Conservation (phyloP, 768 basidiomycete genomes). For the Pleurotus pulmonarius region DNA sequence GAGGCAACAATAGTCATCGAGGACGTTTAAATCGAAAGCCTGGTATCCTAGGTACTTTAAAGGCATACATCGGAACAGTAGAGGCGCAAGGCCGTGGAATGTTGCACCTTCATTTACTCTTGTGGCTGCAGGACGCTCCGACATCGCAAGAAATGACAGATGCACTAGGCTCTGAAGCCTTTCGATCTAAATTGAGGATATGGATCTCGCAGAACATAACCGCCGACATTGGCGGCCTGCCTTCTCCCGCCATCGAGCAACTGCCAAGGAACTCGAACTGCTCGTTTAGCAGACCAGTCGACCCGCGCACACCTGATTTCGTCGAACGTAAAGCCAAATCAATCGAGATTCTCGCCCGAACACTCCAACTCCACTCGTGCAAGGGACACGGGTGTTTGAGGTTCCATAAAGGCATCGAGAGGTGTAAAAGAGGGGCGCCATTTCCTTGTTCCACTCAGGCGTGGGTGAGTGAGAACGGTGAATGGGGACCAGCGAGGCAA, state of each 20-base stretch:
- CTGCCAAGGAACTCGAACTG: constrained; percentile 17
- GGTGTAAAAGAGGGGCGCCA: constrained; percentile 33
- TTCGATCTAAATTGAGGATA: constrained; percentile 18
- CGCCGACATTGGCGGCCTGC: constrained; percentile 23
- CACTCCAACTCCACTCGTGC: constrained; percentile 33
- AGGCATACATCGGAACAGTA: constrained; percentile 31
- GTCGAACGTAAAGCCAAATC: background rate
- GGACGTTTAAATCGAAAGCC: constrained; percentile 17
- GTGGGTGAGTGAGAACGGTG: constrained; percentile 21
- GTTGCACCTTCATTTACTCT: constrained; percentile 30
- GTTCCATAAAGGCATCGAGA: constrained; percentile 7
- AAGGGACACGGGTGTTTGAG: constrained; percentile 15
- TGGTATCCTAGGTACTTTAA: constrained; percentile 28
- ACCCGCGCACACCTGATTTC: constrained; percentile 23
- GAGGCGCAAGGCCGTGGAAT: constrained; percentile 35
- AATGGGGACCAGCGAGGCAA: constrained; percentile 23
- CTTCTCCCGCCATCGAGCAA: constrained; percentile 6
- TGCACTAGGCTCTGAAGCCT: constrained; percentile 19
- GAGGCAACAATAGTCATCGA: constrained; percentile 33
- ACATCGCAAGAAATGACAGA: constrained; percentile 21
- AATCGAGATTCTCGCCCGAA: constrained; percentile 19
- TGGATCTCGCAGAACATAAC: constrained; percentile 28
- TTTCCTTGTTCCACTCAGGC: constrained; percentile 16
- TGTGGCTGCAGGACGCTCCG: constrained; percentile 29
- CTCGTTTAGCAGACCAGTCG: constrained; percentile 29